Percentiles rank a stretch among this genome's conserved stretches.
phyloP scores from a whole-genome alignment of 208 protist genomes.

The Herpetomonas muscarum region DNA sequence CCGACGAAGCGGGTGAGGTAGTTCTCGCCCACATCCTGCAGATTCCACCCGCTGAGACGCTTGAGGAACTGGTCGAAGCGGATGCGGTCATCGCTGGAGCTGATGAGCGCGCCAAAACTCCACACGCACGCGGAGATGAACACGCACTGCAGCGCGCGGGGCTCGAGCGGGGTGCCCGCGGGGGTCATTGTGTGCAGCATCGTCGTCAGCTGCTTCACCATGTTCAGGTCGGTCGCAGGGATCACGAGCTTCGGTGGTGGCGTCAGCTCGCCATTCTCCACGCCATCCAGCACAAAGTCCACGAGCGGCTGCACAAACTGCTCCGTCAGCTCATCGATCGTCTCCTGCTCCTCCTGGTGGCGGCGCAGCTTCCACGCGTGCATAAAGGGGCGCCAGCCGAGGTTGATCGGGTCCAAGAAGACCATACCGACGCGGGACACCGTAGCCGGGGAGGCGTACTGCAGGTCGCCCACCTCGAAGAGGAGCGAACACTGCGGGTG shows the following conservation, averaged over 20 bases:
- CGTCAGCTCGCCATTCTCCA: conserved; percentile 63
- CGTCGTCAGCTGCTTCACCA: conserved; percentile 94
- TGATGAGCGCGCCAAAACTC: conserved; percentile 93
- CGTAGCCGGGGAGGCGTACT: conserved; percentile 99
- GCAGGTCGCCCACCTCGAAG: conserved; percentile 98
- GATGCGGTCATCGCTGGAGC: conserved; percentile 60
- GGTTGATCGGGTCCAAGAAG: conserved; percentile 98
- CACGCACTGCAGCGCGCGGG: conserved; percentile 90
- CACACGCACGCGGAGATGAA: conserved; percentile 96
- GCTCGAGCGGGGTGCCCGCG: conserved; percentile 74
- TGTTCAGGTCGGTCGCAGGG: conserved; percentile 88
- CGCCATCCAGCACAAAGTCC: conserved; percentile 93
- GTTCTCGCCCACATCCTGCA: conserved; percentile 91
- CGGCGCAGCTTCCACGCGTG: conserved; percentile 87
- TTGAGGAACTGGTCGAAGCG: conserved; percentile 97
- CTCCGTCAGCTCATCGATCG: conserved; percentile 87
- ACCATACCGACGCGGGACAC: conserved; percentile 99
- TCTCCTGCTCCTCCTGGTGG: conserved; percentile 88
- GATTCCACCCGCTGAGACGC: conserved; percentile 85
- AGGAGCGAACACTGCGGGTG: conserved; percentile 94
- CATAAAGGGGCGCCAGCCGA: conserved; percentile 95
- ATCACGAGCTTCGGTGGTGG: conserved; percentile 76
- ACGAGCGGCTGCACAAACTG: conserved; percentile 92
- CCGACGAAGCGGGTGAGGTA: conserved; percentile 89
- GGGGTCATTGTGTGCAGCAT: conserved; percentile 87